A percentile compares a stretch with the other conserved stretches of the same genome.
Conservation (phyloP, 768 basidiomycete species). For the Psilocybe cyanescens region DNA sequence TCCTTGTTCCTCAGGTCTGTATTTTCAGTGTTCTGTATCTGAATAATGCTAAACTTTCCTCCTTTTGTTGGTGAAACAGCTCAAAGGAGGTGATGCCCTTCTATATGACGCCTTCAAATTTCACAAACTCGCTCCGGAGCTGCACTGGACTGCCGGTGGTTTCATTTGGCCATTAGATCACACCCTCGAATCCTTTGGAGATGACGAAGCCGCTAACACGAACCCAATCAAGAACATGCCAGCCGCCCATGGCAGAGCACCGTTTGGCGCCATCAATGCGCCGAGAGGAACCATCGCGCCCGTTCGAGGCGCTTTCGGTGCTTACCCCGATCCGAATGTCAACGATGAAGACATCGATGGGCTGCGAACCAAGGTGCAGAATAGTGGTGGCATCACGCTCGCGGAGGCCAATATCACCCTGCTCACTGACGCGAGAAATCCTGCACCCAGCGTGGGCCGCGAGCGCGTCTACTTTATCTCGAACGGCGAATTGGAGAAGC, state of each 20-base stretch:
- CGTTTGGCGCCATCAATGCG: constrained; percentile 34
- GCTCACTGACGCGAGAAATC: constrained; percentile 53
- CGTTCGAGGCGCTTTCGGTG: constrained; percentile 50
- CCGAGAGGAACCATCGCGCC: constrained; percentile 33
- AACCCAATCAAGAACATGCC: constrained; percentile 32
- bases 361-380: constrained; percentile 61
- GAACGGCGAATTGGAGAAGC: constrained; percentile 67
- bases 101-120: constrained; percentile 78
- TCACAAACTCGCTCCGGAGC: constrained; percentile 73
- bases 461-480: constrained; percentile 73
- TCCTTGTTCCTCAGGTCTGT: constrained; percentile 71
- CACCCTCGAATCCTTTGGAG: constrained; percentile 63
- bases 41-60: background rate
- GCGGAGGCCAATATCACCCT: constrained; percentile 65
- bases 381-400: constrained; percentile 69
- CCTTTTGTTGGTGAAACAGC: constrained; percentile 36
- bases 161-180: constrained; percentile 81
- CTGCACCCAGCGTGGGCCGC: constrained; percentile 53
- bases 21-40: background rate
- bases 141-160: constrained; percentile 84
- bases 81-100: constrained; percentile 78
- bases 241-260: constrained; percentile 40
- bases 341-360: constrained; percentile 34
- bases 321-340: constrained; percentile 36
- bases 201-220: constrained; percentile 33